phyloP scores from a whole-genome alignment of 202 grass and related monocot genomes.

The Setaria viridis region DNA sequence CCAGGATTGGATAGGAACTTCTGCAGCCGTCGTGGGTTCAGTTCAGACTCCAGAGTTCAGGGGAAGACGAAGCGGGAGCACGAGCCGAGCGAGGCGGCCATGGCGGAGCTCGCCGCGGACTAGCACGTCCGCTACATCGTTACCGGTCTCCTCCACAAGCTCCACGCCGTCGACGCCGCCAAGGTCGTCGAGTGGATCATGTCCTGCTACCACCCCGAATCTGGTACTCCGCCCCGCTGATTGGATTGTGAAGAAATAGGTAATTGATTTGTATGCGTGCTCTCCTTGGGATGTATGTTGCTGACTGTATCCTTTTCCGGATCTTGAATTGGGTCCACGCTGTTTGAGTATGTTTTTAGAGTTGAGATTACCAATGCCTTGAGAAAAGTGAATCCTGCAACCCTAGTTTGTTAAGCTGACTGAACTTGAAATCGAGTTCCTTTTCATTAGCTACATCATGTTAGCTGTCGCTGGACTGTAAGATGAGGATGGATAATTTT shows the following conservation, averaged over 20 bases:
- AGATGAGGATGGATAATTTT: slow-evolving; percentile 91
- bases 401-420: slow-evolving; percentile 18
- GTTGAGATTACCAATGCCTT: neutral
- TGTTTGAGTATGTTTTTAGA: neutral
- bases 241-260: neutral
- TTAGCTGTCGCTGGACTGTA: slow-evolving; percentile 77
- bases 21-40: neutral
- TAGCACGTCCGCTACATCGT: slow-evolving; percentile 86
- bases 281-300: slow-evolving; percentile 48
- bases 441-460: slow-evolving; percentile 55
- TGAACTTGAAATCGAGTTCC: slow-evolving; percentile 8
- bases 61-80: neutral
- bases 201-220: slow-evolving; percentile 80
- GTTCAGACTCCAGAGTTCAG: neutral
- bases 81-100: slow-evolving; percentile 7
- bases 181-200: slow-evolving; percentile 84
- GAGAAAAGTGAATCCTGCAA: neutral
- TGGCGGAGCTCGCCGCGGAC: slow-evolving; percentile 63
- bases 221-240: slow-evolving; percentile 40
- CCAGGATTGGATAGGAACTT: neutral
- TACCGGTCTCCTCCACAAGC: slow-evolving; percentile 73
- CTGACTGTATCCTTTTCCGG: slow-evolving; percentile 79
- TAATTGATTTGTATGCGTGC: neutral
- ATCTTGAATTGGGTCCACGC: slow-evolving; percentile 10
- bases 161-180: slow-evolving; percentile 58